Conservation (phyloP, 768 basidiomycete species). For the Neoboletus magnificus region DNA sequence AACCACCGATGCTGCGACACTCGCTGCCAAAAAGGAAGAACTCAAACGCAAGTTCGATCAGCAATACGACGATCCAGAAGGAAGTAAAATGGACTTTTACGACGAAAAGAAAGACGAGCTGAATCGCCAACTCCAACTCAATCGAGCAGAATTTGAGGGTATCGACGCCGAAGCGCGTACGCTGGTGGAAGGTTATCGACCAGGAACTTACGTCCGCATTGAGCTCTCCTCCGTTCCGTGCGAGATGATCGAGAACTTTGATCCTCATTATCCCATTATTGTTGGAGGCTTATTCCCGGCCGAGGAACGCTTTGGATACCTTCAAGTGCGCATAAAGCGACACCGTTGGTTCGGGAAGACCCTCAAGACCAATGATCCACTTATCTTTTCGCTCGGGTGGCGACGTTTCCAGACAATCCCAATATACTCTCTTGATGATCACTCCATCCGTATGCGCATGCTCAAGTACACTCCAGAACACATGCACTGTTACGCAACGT, state of each 20-base stretch:
- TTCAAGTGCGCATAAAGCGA: slow-evolving; percentile 94
- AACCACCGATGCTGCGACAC: slow-evolving; percentile 44
- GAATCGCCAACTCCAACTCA: slow-evolving; percentile 75
- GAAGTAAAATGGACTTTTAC: slow-evolving; percentile 82
- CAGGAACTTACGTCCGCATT: slow-evolving; percentile 90
- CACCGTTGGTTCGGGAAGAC: slow-evolving; percentile 92
- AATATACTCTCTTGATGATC: slow-evolving; percentile 95
- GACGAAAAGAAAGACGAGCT: slow-evolving; percentile 90
- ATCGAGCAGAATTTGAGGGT: slow-evolving; percentile 80
- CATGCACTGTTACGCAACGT: slow-evolving; percentile 98
- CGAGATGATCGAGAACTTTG: slow-evolving; percentile 92
- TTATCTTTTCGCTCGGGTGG: slow-evolving; percentile 98
- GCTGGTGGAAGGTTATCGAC: slow-evolving; percentile 85
- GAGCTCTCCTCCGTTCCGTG: slow-evolving; percentile 82
- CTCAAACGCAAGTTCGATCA: slow-evolving; percentile 96
- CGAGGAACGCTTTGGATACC: slow-evolving; percentile 89
- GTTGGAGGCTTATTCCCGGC: slow-evolving; percentile 87
- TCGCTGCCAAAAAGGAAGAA: slow-evolving; percentile 84
- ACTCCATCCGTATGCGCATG: slow-evolving; percentile 97
- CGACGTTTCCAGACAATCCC: slow-evolving; percentile 93
- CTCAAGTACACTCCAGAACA: slow-evolving; percentile 99
- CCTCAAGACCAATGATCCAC: slow-evolving; percentile 94
- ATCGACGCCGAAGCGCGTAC: slow-evolving; percentile 75
- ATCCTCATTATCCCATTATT: slow-evolving; percentile 86
- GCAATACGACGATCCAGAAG: slow-evolving; percentile 89